Base-by-base conservation (phyloP, 2,329 filamentous ascomycete species). In the Claviceps purpurea region DNA sequence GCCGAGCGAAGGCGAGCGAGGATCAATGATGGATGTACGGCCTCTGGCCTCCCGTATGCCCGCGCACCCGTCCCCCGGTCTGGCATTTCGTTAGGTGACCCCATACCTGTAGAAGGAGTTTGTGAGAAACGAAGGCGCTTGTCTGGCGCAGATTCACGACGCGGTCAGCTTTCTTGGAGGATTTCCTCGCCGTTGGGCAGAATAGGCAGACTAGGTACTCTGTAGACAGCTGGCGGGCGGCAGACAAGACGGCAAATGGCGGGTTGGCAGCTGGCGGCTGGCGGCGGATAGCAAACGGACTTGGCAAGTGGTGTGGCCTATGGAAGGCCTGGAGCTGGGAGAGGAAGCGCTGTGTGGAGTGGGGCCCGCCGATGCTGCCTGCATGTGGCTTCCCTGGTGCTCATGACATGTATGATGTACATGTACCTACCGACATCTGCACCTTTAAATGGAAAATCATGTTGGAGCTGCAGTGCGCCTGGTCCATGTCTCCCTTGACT, bases 201-300 rank as follows among this genome's bases (percentile, higher is more conserved):
- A 34, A 34, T n/a, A 14, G 47, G 51, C 39, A 47, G 24, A 42
- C 26, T 26, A 42, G 18, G 24, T 20, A 20, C 20, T 24, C 10
- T 20, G 11, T n/a, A 14, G 42, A 14, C 42, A 43, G 20, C 20
- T 34, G 30, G 30, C 30, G 30, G 30, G 30, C 8, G 30, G 30
- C 10, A 34, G 30, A 34, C 30, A 34, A 11, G 30, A 34, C 30
- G 30, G 30, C 30, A 34, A 34, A 34, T 34, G 30, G 30, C 10
- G 30, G 30, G 30, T 34, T 34, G 30, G 26, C 41, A 43, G 20
- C 20, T 43, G 53, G 50, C 54, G 53, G 57, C 56, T 59, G 57
- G 58, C 57, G 52, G 56, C 53, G 46, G 51, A 53, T 44, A n/a
- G 22, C 47, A 26, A 37, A 47, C n/a, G 41, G n/a, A 26, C 22